These are phyloP conservation scores for Lentinula aciculospora DNA, from an alignment of 768 basidiomycete species.

Conservation along the genomic window DNA sequence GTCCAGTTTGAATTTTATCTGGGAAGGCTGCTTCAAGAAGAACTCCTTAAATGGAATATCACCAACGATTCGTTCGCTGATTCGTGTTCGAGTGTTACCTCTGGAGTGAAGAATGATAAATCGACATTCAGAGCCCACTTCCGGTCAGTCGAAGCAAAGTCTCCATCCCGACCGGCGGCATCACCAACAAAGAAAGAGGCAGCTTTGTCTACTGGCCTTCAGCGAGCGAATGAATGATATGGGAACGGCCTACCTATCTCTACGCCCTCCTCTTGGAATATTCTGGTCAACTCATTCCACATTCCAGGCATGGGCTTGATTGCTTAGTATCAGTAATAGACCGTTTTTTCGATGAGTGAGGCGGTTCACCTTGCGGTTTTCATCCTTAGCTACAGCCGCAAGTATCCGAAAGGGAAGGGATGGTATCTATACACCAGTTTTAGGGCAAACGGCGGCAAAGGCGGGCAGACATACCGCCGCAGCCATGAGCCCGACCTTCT, in stretches of 20 bases:
- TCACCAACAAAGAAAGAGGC: conserved; percentile 61
- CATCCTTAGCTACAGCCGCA: conserved; percentile 53
- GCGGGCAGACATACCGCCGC: conserved; percentile 26
- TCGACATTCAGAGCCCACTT: conserved; percentile 59
- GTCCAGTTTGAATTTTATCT: conserved; percentile 31
- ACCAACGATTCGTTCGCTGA: not conserved
- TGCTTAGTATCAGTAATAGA: not conserved
- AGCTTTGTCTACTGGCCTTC: conserved; percentile 35
- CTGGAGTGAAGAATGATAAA: conserved; percentile 58
- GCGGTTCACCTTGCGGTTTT: conserved; percentile 40
- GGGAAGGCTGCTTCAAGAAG: conserved; percentile 37
- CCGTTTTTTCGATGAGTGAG: not conserved
- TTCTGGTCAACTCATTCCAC: conserved; percentile 48
- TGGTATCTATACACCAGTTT: conserved; percentile 33
- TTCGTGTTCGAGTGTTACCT: conserved; percentile 29
- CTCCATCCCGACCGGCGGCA: conserved; percentile 54
- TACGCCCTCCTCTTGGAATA: conserved; percentile 39
- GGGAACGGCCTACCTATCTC: conserved; percentile 38
- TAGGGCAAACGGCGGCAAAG: not conserved
- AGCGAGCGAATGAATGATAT: conserved; percentile 10
- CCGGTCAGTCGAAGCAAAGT: conserved; percentile 57
- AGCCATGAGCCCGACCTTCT: conserved; percentile 53
- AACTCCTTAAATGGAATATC: conserved; percentile 38
- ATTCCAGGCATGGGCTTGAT: conserved; percentile 52
- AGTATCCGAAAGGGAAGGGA: conserved; percentile 55